Evolutionary conservation across 345 rosid species (phyloP).

Genomic region (Moricandia moricandioides): DNA sequence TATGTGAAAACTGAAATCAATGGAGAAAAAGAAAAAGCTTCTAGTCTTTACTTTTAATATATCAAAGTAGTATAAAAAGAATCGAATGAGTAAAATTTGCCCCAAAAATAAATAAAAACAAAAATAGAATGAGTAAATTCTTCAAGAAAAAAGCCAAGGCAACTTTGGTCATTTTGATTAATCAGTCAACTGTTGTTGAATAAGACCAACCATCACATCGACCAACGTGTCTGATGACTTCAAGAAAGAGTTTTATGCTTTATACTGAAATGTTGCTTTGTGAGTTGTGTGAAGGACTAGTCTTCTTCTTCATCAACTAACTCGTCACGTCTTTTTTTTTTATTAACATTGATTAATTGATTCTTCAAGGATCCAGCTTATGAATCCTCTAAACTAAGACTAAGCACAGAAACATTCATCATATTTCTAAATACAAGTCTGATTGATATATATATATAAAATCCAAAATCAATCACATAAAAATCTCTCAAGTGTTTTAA

Average conservation of each 20-base stretch:
- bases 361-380: not conserved
- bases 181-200: too few species aligned
- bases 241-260: too few species aligned
- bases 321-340: conserved; percentile 21
- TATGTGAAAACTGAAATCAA: not conserved
- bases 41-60: too few species aligned
- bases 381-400: not conserved
- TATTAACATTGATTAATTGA: not conserved
- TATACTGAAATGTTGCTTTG: not conserved
- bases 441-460: not conserved
- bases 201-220: too few species aligned
- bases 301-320: conserved; percentile 11
- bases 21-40: not conserved
- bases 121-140: too few species aligned
- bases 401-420: not conserved
- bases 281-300: not conserved
- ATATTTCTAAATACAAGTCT: not conserved
- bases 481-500: conserved; percentile 4
- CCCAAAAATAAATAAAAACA: too few species aligned
- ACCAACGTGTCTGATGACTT: too few species aligned
- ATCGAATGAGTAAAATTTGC: too few species aligned
- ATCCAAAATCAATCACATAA: not conserved
- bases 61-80: too few species aligned
- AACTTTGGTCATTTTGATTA: too few species aligned
- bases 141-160: too few species aligned